A percentile compares a stretch with the other conserved stretches of the same genome.
Evolutionary conservation across 2,329 filamentous ascomycete species (phyloP).

Genomic region (Talaromyces sp.): DNA sequence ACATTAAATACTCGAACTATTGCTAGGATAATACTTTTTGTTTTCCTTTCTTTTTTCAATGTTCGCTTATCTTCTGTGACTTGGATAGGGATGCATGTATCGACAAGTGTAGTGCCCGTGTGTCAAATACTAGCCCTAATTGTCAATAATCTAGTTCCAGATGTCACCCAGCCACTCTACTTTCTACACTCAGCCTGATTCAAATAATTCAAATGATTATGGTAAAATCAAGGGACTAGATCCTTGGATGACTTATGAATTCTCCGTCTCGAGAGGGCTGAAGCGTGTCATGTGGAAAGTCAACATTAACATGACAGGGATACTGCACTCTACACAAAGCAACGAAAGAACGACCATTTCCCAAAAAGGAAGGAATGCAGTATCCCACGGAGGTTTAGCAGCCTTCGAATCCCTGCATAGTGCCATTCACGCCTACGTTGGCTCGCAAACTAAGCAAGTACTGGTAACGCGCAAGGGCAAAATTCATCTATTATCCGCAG

Average conservation of each 20-base stretch:
- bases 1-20: neutral
- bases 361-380: neutral
- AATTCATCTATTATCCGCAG: neutral
- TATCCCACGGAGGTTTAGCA: neutral
- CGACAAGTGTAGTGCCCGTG: neutral
- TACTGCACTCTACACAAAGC: neutral
- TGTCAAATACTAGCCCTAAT: neutral
- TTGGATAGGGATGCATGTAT: neutral
- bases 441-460: neutral
- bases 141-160: neutral
- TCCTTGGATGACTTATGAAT: neutral
- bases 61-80: neutral
- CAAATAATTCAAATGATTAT: neutral
- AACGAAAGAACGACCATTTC: constrained; percentile 1
- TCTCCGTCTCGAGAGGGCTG: neutral
- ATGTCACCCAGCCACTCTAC: neutral
- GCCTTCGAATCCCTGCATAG: neutral
- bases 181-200: neutral
- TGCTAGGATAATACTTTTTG: neutral
- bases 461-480: neutral
- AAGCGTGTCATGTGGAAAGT: neutral
- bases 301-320: neutral
- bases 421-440: neutral
- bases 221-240: neutral
- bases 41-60: neutral